Evolutionary conservation across 148 eudicot species (phyloP).

Genomic region (Fagopyrum tataricum): DNA sequence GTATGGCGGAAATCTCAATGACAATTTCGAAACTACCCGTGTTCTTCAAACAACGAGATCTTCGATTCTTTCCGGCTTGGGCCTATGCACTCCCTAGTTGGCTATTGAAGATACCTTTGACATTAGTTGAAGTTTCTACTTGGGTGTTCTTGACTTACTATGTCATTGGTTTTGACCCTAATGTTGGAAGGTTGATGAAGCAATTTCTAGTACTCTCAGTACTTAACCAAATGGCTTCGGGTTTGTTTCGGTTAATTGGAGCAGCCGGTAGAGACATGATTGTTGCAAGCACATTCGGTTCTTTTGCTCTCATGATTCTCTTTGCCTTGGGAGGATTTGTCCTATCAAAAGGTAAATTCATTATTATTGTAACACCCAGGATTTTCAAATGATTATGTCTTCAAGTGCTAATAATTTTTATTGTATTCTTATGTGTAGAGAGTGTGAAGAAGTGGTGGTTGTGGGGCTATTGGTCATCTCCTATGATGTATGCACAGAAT

Average conservation of each 20-base stretch:
- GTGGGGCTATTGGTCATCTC: constrained; percentile 82
- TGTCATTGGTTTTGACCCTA: constrained; percentile 69
- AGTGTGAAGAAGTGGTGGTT: constrained; percentile 64
- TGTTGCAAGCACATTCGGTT: constrained; percentile 54
- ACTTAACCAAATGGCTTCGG: constrained; percentile 50
- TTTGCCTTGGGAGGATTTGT: constrained; percentile 58
- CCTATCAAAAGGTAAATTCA: constrained; percentile 62
- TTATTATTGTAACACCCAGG: too few relatives aligned
- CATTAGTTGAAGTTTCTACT: constrained; percentile 41
- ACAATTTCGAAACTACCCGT: constrained; percentile 66
- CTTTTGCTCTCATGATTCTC: constrained; percentile 38
- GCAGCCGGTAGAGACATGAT: constrained; percentile 54
- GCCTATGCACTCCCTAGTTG: constrained; percentile 66
- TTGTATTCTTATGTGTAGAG: constrained; percentile 24
- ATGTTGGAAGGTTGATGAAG: constrained; percentile 54
- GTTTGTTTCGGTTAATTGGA: constrained; percentile 45
- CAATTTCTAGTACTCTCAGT: constrained; percentile 45
- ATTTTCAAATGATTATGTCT: neutral
- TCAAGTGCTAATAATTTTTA: neutral
- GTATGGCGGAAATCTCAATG: constrained; percentile 61
- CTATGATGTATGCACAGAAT: constrained; percentile 68
- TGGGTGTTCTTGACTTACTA: constrained; percentile 51
- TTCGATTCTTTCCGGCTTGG: constrained; percentile 71
- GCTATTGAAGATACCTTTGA: constrained; percentile 57
- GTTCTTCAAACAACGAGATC: constrained; percentile 65